Percentiles rank a stretch among this genome's conserved stretches.
phyloP scores from a whole-genome alignment of 1,284 basidiomycete genomes.

The Tausonia pullulans region DNA sequence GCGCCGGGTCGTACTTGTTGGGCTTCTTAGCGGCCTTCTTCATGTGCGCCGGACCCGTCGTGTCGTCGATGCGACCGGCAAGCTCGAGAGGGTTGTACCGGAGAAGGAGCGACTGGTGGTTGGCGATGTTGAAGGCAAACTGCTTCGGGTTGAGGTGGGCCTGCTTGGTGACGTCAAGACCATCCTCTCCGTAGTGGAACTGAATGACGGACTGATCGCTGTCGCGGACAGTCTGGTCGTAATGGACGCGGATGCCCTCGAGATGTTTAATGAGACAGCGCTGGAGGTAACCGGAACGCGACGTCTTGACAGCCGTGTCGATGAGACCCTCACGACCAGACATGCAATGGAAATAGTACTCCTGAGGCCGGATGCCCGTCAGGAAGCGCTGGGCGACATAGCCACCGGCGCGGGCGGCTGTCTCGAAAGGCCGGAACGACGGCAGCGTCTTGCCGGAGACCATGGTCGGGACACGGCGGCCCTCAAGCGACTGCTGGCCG shows the following conservation, averaged over 20 bases:
- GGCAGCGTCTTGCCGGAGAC: slow-evolving; percentile 97
- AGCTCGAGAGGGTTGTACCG: slow-evolving; percentile 59
- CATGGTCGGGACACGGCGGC: slow-evolving; percentile 97
- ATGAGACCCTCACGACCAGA: slow-evolving; percentile 97
- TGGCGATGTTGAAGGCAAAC: slow-evolving; percentile 88
- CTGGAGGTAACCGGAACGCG: slow-evolving; percentile 95
- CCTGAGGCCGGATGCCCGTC: slow-evolving; percentile 95
- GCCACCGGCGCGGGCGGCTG: slow-evolving; percentile 93
- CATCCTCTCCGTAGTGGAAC: slow-evolving; percentile 95
- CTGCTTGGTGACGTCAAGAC: slow-evolving; percentile 91
- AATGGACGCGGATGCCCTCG: slow-evolving; percentile 91
- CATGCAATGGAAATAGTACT: slow-evolving; percentile 99
- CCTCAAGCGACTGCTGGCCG: slow-evolving; percentile 95
- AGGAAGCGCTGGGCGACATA: slow-evolving; percentile 99
- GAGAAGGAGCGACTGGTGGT: slow-evolving; percentile 68
- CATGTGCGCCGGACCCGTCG: slow-evolving; percentile 65
- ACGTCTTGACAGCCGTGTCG: slow-evolving; percentile 98
- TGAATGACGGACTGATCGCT: slow-evolving; percentile 88
- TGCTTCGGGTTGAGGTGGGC: slow-evolving; percentile 67
- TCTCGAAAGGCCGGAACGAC: slow-evolving; percentile 95
- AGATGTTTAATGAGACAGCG: slow-evolving; percentile 97
- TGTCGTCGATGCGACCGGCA: slow-evolving; percentile 50
- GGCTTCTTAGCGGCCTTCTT: slow-evolving; percentile 77
- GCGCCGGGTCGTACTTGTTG: slow-evolving; percentile 55
- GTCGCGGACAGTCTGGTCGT: slow-evolving; percentile 96